These are phyloP conservation scores for Ceratopteris richardii DNA, from an alignment of 75 land plant genomes.

Conservation along the genomic window DNA sequence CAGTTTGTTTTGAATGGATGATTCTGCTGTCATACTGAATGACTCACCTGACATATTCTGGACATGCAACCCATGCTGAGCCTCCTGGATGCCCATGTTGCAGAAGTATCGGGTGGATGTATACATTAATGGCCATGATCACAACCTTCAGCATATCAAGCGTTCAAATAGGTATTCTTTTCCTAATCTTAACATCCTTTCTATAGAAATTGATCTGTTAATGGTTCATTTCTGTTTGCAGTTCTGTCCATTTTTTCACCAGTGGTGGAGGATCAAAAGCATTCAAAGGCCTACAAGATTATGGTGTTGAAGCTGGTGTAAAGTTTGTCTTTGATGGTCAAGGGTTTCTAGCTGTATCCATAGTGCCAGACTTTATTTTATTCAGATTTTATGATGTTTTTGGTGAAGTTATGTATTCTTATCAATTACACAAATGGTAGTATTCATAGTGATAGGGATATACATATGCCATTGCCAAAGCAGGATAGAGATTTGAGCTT, in stretches of 20 bases:
- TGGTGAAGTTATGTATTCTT: constrained; percentile 36
- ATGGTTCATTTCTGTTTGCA: too few relatives aligned
- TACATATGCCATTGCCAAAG: too few relatives aligned
- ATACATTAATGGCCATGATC: constrained; percentile 95
- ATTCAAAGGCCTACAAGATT: constrained; percentile 49
- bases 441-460: too few relatives aligned
- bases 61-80: too few relatives aligned
- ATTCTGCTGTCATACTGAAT: too few relatives aligned
- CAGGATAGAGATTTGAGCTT: too few relatives aligned
- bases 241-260: constrained; percentile 61
- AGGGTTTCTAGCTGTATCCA: constrained; percentile 72
- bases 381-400: constrained; percentile 51
- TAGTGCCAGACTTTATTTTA: constrained; percentile 13
- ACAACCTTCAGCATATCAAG: constrained; percentile 81
- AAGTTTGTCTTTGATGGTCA: constrained; percentile 76
- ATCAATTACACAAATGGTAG: too few relatives aligned
- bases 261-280: constrained; percentile 94
- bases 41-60: too few relatives aligned
- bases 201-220: neutral
- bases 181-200: neutral
- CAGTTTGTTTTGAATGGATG: too few relatives aligned
- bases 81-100: too few relatives aligned
- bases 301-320: constrained; percentile 29
- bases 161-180: constrained; percentile 45
- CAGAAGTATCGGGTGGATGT: constrained; percentile 60